Percentiles rank a stretch among this genome's conserved stretches.
phyloP scores from a whole-genome alignment of 140 eudicot species.

The Stevia rebaudiana region DNA sequence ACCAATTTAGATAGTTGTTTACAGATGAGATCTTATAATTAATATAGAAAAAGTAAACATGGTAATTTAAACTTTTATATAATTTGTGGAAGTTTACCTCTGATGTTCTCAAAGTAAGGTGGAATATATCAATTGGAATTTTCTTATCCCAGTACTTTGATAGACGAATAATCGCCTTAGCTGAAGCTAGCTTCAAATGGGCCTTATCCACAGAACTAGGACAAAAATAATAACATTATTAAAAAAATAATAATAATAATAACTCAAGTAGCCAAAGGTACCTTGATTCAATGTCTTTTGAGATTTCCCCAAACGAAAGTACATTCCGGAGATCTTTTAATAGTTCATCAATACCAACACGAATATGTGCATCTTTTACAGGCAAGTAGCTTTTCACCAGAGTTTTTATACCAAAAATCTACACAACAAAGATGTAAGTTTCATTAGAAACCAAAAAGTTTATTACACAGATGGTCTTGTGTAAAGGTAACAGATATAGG shows the following conservation, averaged over 20 bases:
- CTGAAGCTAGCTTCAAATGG: conserved; percentile 86
- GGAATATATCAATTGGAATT: conserved; percentile 61
- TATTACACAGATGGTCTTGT: too few relatives aligned
- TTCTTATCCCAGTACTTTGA: conserved; percentile 87
- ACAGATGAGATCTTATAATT: not conserved
- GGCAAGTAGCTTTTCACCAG: conserved; percentile 93
- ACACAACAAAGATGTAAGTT: conserved; percentile 18
- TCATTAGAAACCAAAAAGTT: not conserved
- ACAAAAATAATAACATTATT: conserved; percentile 11
- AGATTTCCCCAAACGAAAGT: conserved; percentile 69
- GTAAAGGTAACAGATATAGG: too few relatives aligned
- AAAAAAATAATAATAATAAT: not conserved
- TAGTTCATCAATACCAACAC: conserved; percentile 76
- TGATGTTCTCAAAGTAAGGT: conserved; percentile 65
- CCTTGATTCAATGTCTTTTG: conserved; percentile 73
- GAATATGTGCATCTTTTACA: conserved; percentile 92
- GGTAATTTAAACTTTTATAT: not conserved
- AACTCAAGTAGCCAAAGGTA: conserved; percentile 20
- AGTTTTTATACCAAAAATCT: conserved; percentile 83
- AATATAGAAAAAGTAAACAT: conserved; percentile 3
- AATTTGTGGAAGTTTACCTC: conserved; percentile 45
- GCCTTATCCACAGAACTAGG: conserved; percentile 82
- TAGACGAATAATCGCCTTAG: conserved; percentile 82
- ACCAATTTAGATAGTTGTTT: not conserved
- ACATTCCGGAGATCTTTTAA: conserved; percentile 54